Base-by-base conservation (phyloP, 2,329 filamentous ascomycete genomes). In the Tolypocladium tundrense region DNA sequence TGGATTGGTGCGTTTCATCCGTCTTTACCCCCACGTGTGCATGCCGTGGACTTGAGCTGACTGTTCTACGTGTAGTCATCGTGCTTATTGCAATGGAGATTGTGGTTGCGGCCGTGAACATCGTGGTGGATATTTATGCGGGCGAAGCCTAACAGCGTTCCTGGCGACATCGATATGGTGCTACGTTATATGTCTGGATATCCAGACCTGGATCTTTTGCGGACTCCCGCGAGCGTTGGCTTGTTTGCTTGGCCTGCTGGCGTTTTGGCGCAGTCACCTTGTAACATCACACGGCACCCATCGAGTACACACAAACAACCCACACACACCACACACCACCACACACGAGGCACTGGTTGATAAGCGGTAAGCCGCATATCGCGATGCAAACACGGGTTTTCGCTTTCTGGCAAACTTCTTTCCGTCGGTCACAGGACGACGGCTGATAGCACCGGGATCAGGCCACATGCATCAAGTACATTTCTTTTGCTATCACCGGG, bases 21-120 rank as follows among this genome's bases (percentile, higher is more conserved):
- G 3, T 33, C 3, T 9, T 37, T 31, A 4, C 42, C 33, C n/a
- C 31, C 13, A 7, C 9, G 10, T 3, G 2, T 11, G 10, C 16
- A 2, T 45, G 53, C 45, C 24, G 41, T 45, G 19, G 19, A 39
- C 35, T 37, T 39, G 14, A 21, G 19, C 13, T 39, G 40, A 53
- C 37, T 54, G 57, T 58, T 27, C 52, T 65, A 68, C 57, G 64
- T 59, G 27, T 24, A 91, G 92, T 99, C 50, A 97, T 99, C 66
- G 82, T 97, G 27, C 84, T 99, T 54, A 97, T 99, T 68, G 93
- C 92, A 9, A 92, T 92, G 14, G 94, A 99, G 71, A 97, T 97
- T 61, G 76, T 97, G 9, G 91, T 97, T 53, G 92, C 92, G 1
- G 88, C 85, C 21, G 88, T 97, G 66, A 97, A 97, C 72, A 97